Percentiles rank a stretch among this genome's conserved stretches.
These are phyloP conservation scores for Dorcoceras hygrometricum DNA, from an alignment of 257 asterid species.

Conservation along the genomic window DNA sequence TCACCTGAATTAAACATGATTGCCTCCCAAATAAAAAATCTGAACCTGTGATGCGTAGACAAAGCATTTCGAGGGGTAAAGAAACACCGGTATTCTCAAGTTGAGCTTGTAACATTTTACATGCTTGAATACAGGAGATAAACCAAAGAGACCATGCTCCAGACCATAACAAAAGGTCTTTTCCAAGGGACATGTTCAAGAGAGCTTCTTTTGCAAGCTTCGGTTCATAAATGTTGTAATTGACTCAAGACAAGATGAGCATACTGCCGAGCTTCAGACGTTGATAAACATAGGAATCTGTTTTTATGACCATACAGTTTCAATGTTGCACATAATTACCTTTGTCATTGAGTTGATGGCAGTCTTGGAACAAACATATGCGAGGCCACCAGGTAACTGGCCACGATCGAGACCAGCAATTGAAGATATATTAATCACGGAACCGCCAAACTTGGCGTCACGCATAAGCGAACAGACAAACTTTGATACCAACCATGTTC, in stretches of 20 bases:
- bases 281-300: not conserved
- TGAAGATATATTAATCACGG: constrained; percentile 42
- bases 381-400: constrained; percentile 19
- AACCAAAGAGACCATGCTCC: too few species aligned
- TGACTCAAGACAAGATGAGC: too few species aligned
- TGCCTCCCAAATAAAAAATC: not conserved
- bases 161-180: not conserved
- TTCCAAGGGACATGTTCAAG: not conserved
- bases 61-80: not conserved
- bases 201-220: not conserved
- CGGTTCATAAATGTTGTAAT: not conserved
- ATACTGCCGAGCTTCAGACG: not conserved
- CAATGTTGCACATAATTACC: constrained; percentile 24
- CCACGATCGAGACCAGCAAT: constrained; percentile 30
- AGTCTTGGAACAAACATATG: constrained; percentile 34
- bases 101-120: not conserved
- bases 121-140: not conserved
- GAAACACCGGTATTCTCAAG: not conserved
- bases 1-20: constrained; percentile 29
- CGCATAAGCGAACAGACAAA: constrained; percentile 31
- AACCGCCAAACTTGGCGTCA: constrained; percentile 29
- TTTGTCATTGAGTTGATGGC: constrained; percentile 33
- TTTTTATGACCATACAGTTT: too few species aligned
- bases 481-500: constrained; percentile 38
- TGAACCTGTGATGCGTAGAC: too few species aligned